Evolutionary conservation across 257 asterid genomes (phyloP), one percentile per base, ranked within the genome.

Genomic region (Cinchona pubescens): DNA sequence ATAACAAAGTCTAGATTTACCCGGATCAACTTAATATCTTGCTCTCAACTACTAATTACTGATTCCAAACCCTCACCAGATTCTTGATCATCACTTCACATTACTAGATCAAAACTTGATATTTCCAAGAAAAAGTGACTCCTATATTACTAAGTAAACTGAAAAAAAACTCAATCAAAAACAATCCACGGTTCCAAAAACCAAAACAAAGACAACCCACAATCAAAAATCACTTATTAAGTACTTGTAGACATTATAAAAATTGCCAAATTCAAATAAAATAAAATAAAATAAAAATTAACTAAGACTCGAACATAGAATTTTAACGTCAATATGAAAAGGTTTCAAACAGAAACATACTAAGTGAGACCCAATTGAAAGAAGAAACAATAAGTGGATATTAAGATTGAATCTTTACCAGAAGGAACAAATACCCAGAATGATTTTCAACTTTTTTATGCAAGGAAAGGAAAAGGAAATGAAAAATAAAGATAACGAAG

Each of bases 381-480:
- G 32, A 73, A 68, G 37, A 48, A 73, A 18, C 27, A 43, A 30
- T 25, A 2, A 55, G 12, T 2, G 30, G 21, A 48, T 29, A 27
- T 23, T 7, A 19, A 73, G 59, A 18, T n/a, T 42, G 76, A 49
- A 59, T 72, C 76, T 59, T 60, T 3, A 4, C 29, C 77, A 43
- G 48, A 64, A 63, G 16, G 18, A 23, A 40, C 51, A 51, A 37
- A 48, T 49, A 7, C 72, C 65, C 72, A 48, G 46, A n/a, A 63
- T 21, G 12, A 16, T 64, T 35, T n/a, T 48, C 13, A 42, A 38
- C 19, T 14, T 11, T n/a, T 21, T 9, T 38, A 23, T 38, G 23
- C 55, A 12, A 64, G 6, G 4, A 16, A 6, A 16, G 0, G 7
- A 40, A 65, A 37, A 11, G 0, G 3, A 55, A 23, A n/a, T n/a